These are phyloP conservation scores for Fusarium keratoplasticum DNA, from an alignment of 2,329 filamentous ascomycete species.

Conservation along the genomic window DNA sequence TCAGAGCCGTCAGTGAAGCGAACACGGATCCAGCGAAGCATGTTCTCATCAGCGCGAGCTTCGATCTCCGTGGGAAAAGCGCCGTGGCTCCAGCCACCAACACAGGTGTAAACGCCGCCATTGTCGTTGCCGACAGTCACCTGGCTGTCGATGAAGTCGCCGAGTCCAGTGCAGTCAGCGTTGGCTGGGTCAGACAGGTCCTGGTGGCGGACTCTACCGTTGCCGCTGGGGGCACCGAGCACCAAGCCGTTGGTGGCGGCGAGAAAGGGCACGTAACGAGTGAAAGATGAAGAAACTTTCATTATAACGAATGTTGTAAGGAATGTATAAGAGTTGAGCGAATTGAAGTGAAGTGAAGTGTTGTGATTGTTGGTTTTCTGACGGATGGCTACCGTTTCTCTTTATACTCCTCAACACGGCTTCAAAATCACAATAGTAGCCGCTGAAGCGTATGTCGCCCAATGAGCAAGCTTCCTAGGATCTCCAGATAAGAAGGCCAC, in stretches of 20 bases:
- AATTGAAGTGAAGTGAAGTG: background rate
- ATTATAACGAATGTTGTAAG: background rate
- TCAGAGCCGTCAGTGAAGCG: background rate
- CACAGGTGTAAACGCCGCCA: background rate
- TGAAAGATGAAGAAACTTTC: background rate
- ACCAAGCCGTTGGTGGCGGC: background rate
- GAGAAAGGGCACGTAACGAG: background rate
- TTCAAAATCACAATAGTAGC: background rate
- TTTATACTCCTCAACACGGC: background rate
- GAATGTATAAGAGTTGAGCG: background rate
- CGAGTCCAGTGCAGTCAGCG: background rate
- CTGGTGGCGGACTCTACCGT: background rate
- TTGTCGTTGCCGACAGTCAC: background rate
- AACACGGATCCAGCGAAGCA: slow-evolving; percentile 1
- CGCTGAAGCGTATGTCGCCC: background rate
- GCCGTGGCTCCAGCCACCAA: background rate
- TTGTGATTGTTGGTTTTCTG: background rate
- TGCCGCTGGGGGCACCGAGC: background rate
- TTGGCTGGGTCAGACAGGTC: background rate
- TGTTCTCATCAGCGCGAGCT: background rate
- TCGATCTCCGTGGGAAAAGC: slow-evolving; percentile 6
- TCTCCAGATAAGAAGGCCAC: background rate
- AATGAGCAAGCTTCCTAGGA: background rate
- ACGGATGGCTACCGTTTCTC: background rate
- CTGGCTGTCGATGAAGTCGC: background rate